Conservation (phyloP, 805 yeast genomes). For the Grigorovia humatica region DNA sequence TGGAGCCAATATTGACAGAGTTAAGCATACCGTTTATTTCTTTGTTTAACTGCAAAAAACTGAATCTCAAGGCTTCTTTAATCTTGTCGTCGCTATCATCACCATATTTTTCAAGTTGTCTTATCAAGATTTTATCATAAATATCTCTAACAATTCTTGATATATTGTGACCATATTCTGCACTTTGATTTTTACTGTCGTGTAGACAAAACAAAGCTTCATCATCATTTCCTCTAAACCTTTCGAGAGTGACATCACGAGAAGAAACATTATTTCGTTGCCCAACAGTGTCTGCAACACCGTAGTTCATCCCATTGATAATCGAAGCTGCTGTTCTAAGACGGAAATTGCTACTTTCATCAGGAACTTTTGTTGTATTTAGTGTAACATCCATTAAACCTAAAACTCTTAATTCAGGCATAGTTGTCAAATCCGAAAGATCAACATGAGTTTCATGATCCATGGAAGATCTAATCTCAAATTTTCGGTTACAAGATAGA, state of each 20-base stretch:
- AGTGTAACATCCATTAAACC: slow-evolving; percentile 94
- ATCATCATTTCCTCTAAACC: slow-evolving; percentile 75
- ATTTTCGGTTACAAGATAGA: slow-evolving; percentile 83
- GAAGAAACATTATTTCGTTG: slow-evolving; percentile 51
- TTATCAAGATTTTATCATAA: slow-evolving; percentile 57
- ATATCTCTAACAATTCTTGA: slow-evolving; percentile 63
- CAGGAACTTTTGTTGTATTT: slow-evolving; percentile 82
- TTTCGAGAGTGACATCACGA: slow-evolving; percentile 78
- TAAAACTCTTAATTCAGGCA: slow-evolving; percentile 59
- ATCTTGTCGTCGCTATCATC: slow-evolving; percentile 34
- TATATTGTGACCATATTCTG: slow-evolving; percentile 48
- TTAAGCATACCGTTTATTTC: slow-evolving; percentile 52
- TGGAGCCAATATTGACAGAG: slow-evolving; percentile 43
- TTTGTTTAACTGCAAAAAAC: slow-evolving; percentile 70
- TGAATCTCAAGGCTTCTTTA: slow-evolving; percentile 67
- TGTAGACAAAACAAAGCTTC: slow-evolving; percentile 74
- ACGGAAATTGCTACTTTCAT: slow-evolving; percentile 71
- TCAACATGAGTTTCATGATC: slow-evolving; percentile 40
- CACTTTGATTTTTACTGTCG: slow-evolving; percentile 61
- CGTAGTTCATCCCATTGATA: slow-evolving; percentile 66
- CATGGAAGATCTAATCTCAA: slow-evolving; percentile 66
- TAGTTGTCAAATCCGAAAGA: slow-evolving; percentile 51
- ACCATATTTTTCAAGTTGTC: slow-evolving; percentile 31
- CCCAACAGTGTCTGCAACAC: slow-evolving; percentile 85
- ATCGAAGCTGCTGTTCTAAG: slow-evolving; percentile 84